Evolutionary conservation across 352 stramenopile genomes (phyloP).

Genomic region (Globisporangium yorkense): DNA sequence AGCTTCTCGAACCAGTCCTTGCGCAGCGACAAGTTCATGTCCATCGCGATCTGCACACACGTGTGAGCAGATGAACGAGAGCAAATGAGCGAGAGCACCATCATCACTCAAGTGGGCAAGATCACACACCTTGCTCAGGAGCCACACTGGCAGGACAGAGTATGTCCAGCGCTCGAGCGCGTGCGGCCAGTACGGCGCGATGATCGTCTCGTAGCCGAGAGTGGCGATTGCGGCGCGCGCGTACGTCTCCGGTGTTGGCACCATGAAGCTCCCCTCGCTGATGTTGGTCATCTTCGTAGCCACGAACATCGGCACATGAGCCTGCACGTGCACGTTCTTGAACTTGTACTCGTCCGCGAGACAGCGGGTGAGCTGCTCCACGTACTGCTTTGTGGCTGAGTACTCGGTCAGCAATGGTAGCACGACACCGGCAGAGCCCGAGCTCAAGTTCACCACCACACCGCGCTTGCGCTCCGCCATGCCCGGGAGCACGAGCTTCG

Average conservation of each 20-base stretch:
- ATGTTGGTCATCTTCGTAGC: constrained; percentile 99
- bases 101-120: constrained; percentile 4
- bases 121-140: constrained; percentile 75
- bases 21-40: constrained; percentile 72
- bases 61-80: background rate
- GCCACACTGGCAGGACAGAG: constrained; percentile 75
- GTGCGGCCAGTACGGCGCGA: constrained; percentile 95
- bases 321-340: constrained; percentile 94
- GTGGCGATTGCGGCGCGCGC: constrained; percentile 88
- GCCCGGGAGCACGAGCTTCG: constrained; percentile 85
- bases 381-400: constrained; percentile 96
- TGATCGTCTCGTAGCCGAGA: constrained; percentile 90
- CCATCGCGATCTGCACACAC: constrained; percentile 43
- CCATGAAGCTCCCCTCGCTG: constrained; percentile 90
- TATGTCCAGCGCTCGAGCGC: constrained; percentile 95
- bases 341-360: constrained; percentile 93
- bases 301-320: constrained; percentile 98
- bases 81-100: background rate
- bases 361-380: constrained; percentile 96
- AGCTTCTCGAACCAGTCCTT: constrained; percentile 86
- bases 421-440: constrained; percentile 92
- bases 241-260: constrained; percentile 90
- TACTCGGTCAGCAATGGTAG: constrained; percentile 96
- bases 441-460: constrained; percentile 97
- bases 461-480: constrained; percentile 95